Evolutionary conservation across 73 alveolate species (phyloP).

Genomic region (Uronychia binucleata): DNA sequence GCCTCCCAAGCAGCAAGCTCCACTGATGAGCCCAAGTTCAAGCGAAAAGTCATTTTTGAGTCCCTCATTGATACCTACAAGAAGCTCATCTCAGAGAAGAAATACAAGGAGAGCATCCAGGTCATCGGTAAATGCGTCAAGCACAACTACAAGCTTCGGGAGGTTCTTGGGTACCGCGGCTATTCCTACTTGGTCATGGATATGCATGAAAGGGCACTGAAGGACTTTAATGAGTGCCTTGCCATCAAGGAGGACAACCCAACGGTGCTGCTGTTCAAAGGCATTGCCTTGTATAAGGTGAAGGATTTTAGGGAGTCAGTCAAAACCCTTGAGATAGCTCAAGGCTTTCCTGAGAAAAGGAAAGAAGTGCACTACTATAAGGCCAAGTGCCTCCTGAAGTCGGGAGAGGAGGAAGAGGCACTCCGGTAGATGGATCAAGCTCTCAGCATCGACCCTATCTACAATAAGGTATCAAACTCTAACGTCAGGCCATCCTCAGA

Average conservation of each 20-base stretch:
- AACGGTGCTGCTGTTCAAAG: not conserved
- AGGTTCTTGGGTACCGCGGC: conserved; percentile 1
- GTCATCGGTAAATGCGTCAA: conserved; percentile 5
- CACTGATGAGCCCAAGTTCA: no score
- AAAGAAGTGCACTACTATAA: not conserved
- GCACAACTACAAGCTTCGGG: not conserved
- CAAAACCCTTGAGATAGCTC: not conserved
- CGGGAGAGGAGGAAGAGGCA: no score
- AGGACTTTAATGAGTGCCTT: not conserved
- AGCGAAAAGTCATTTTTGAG: no score
- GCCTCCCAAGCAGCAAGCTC: not conserved
- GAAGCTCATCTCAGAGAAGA: not conserved
- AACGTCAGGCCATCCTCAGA: no score
- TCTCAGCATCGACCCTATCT: no score
- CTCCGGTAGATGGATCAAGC: no score
- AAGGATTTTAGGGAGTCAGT: not conserved
- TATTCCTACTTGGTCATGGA: not conserved
- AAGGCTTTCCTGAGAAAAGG: not conserved
- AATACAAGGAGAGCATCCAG: not conserved
- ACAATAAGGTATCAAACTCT: no score
- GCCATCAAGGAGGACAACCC: not conserved
- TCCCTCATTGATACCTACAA: not conserved
- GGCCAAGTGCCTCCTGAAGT: not conserved
- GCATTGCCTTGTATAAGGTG: not conserved
- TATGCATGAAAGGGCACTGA: not conserved